Base-by-base conservation (phyloP, 2,329 filamentous ascomycete species). In the Fusarium equiseti region DNA sequence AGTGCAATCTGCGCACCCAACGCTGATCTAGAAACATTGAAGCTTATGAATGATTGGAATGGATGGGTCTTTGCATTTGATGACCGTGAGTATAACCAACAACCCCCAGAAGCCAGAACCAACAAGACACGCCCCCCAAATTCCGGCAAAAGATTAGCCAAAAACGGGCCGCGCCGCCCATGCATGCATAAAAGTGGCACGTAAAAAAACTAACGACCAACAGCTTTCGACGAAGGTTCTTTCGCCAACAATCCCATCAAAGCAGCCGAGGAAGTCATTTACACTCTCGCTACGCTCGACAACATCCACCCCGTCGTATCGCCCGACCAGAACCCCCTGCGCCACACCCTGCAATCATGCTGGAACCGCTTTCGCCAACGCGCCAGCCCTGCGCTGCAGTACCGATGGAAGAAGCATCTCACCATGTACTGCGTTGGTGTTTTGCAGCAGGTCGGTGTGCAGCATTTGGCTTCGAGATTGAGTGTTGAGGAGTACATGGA, bases 1-100 rank as follows among this genome's bases (percentile, higher is more conserved):
- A 66, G 63, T 18, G 63, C 63, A 42, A 66, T 66, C n/a, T 66
- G 61, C 5, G 63, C 63, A 11, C 63, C 63, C 10, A 49, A 66
- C n/a, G 62, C 63, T 31, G 63, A 66, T 49, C 22, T 66, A 10
- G 63, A 66, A 42, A 66, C 63, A 4, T 35, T 66, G 10, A 66
- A 66, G 48, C 48, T 66, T n/a, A 66, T 66, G 63, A 66, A 66
- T 24, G 62, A 66, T 16, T 66, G 63, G 63, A 66, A 66, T 42
- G 62, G 63, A 27, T 66, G 63, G 63, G 63, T 66, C 32, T 66
- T 66, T 52, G 63, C 63, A 4, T 66, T 66, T 42, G 63, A 66
- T 13, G 63, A 66, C 18, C 62, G 61, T 66, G 40, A 66, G 63
- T 66, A 16, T 8, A 29, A 27, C 48, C n/a, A 45, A 20, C 56